These are phyloP conservation scores for Penicillium sp. DNA, from an alignment of 2,329 filamentous ascomycete species.

Conservation along the genomic window DNA sequence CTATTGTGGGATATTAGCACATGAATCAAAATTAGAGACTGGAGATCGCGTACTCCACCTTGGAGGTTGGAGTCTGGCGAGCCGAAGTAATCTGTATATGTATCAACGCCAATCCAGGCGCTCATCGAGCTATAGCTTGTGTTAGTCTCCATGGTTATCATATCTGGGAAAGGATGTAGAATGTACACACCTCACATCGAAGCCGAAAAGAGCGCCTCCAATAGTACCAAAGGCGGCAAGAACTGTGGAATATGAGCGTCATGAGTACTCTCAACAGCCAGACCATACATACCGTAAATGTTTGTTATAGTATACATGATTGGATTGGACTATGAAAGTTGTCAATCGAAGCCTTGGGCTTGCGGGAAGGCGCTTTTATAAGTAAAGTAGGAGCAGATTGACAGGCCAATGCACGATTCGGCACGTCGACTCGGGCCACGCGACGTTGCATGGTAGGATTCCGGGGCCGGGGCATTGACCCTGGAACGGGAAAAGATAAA, in stretches of 20 bases:
- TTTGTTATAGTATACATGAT: constrained; percentile 46
- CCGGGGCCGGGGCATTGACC: constrained; percentile 1
- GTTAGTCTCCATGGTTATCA: constrained; percentile 6
- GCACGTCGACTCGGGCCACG: constrained; percentile 6
- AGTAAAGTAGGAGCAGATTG: neutral
- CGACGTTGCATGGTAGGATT: constrained; percentile 13
- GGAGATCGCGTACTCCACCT: constrained; percentile 31
- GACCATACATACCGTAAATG: constrained; percentile 42
- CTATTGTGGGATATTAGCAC: constrained; percentile 39
- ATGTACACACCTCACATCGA: constrained; percentile 57
- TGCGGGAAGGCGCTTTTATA: constrained; percentile 20
- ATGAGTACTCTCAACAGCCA: neutral
- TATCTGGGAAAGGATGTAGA: constrained; percentile 37
- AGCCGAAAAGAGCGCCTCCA: constrained; percentile 58
- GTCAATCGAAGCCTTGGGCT: neutral
- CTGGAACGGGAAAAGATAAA: constrained; percentile 19
- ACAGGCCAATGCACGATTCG: constrained; percentile 9
- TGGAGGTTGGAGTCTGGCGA: constrained; percentile 42
- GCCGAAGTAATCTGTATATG: constrained; percentile 58
- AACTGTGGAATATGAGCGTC: constrained; percentile 25
- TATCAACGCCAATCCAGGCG: constrained; percentile 51
- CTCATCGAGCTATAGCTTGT: constrained; percentile 35
- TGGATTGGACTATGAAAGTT: constrained; percentile 1
- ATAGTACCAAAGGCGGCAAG: constrained; percentile 59
- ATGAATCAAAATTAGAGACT: neutral